Evolutionary conservation across 2,329 filamentous ascomycete genomes (phyloP), one percentile per base, ranked within the genome.

Genomic region (Pyricularia sp.): DNA sequence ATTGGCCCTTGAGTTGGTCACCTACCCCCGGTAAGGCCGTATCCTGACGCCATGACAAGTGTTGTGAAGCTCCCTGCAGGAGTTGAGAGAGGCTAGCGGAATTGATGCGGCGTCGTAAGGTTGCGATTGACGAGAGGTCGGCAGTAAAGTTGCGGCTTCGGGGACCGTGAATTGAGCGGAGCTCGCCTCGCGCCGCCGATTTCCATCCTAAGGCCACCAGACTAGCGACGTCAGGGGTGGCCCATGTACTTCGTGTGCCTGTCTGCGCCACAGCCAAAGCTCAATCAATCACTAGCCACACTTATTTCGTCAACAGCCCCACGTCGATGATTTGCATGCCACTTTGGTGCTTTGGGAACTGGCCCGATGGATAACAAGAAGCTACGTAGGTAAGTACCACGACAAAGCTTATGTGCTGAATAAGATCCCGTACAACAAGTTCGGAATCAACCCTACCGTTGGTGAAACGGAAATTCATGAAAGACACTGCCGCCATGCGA

Each of bases 11-110:
- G 28, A 17, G 20, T 31, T 26, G 59, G 63, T 72, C 71, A 83
- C 88, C 75, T 83, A 93, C 92, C 92, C 81, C 92, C 92, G 79
- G 88, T 85, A 80, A 96, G 84, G 80, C 92, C 92, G 80, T 89
- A 94, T 82, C 92, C 92, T 76, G 92, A 94, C 81, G 92, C 85
- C 92, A 94, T 94, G 23, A 59, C 30, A 63, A 77, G 68, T 73
- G 72, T 71, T 68, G 70, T 72, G 69, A 65, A 36, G 50, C 31
- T 71, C 61, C 58, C 31, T 68, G 66, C 26, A 50, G 28, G 11
- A 36, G 23, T n/a, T 66, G n/a, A n/a, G 65, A 30, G 65, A 36
- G 36, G 42, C 36, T 55, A 66, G 42, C 42, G 65, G 36, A 55
- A 28, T 28, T 30, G 25, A 63, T 63, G 59, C 26, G 25, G 59